phyloP scores from a whole-genome alignment of 768 basidiomycete species.

The Hortiboletus flavorubellus region DNA sequence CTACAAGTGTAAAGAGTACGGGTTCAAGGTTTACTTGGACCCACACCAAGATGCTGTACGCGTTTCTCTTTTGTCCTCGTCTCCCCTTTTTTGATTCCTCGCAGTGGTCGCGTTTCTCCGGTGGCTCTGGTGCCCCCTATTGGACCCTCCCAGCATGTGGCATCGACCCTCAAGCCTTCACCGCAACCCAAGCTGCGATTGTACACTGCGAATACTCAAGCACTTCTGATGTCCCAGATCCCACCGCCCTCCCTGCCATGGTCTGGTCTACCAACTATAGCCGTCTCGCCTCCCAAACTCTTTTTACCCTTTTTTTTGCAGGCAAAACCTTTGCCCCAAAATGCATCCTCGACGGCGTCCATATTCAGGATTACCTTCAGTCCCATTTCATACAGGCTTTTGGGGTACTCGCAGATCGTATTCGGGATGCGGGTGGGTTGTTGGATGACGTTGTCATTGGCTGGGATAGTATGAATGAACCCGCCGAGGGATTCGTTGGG shows the following conservation, averaged over 20 bases:
- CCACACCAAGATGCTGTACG: slow-evolving; percentile 94
- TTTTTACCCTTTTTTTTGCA: slow-evolving; percentile 95
- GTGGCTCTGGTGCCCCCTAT: slow-evolving; percentile 91
- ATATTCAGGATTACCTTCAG: slow-evolving; percentile 89
- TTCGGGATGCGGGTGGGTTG: slow-evolving; percentile 70
- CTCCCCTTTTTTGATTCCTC: background rate
- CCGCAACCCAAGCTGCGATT: slow-evolving; percentile 80
- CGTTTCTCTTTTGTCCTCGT: slow-evolving; percentile 11
- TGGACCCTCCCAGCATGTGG: slow-evolving; percentile 94
- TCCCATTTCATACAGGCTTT: slow-evolving; percentile 73
- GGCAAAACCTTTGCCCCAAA: slow-evolving; percentile 87
- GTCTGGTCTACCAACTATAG: slow-evolving; percentile 97
- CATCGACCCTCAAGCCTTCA: slow-evolving; percentile 81
- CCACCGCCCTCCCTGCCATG: slow-evolving; percentile 84
- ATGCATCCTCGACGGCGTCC: slow-evolving; percentile 85
- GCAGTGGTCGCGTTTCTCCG: slow-evolving; percentile 94
- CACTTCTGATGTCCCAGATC: slow-evolving; percentile 52
- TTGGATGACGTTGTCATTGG: slow-evolving; percentile 89
- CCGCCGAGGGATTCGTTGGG: slow-evolving; percentile 71
- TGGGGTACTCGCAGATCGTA: slow-evolving; percentile 69
- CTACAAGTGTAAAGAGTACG: slow-evolving; percentile 88
- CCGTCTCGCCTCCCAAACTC: slow-evolving; percentile 79
- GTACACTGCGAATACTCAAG: slow-evolving; percentile 87
- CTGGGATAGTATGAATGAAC: slow-evolving; percentile 97
- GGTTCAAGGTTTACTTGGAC: slow-evolving; percentile 90